Evolutionary conservation across 306 rosid species (phyloP), one percentile per base, ranked within the genome.

Genomic region (Cucurbita pepo): DNA sequence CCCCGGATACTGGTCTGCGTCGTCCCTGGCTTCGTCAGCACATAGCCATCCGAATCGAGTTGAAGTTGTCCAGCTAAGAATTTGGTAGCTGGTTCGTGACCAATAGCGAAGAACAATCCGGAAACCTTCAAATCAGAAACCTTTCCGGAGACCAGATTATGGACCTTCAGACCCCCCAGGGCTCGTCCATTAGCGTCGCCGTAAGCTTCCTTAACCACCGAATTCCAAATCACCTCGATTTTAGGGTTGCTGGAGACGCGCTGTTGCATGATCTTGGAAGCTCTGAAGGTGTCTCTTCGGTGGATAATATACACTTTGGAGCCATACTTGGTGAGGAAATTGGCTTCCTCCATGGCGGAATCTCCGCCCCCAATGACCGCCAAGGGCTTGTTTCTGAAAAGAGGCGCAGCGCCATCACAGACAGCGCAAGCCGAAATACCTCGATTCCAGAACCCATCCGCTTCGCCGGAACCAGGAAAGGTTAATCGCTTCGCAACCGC

Each of bases 401-500:
- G 83, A 1, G 96, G 97, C 1, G 95, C 96, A 0, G 97, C 97
- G 0, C 97, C 97, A 15, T 92, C 95, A 55, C 95, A 92, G 14
- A 92, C 97, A 0, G 96, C 97, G 44, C 96, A 92, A 1, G 95
- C 92, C 6, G 95, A 92, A 57, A 92, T 92, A n/a, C 96, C 96
- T 0, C 88, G 86, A 78, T 92, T 92, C 96, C 95, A 92, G 81
- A 73, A 90, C 2, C 97, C 97, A 2, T 80, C 62, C 10, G 88
- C 94, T 0, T 89, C 91, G 3, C 85, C 87, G 12, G 95, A 88
- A 38, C 97, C 97, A 0, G 60, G 57, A 58, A 92, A 92, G 1
- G 64, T 55, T 48, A 92, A 84, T 0, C 88, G 86, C 81, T 86
- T 92, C 19, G 97, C 95, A 21, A 90, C 92, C 2, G 96, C 96